Evolutionary conservation across 257 asterid species (phyloP), one percentile per base, ranked within the genome.

Genomic region (Henckelia pumila): DNA sequence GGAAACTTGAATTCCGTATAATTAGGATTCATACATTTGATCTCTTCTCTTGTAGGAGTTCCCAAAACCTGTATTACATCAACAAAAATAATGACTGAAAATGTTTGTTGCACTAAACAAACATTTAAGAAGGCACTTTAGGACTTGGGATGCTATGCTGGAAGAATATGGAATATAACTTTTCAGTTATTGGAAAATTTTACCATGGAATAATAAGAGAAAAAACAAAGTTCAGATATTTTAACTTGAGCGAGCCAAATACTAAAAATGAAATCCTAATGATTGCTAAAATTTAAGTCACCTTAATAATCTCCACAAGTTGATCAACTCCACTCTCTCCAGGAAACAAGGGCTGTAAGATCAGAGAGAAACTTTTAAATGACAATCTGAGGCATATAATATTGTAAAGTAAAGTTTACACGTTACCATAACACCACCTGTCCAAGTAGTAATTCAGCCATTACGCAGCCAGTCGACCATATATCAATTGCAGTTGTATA

Each of bases 321-420:
- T 92, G 98, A 78, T 92, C 98, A 23, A 92, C 98, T 78, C 96
- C 98, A 82, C 96, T 92, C 82, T 92, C 98, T 73, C 98, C 98
- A 11, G 98, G 98, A 82, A 92, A 92, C 75, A 92, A 77, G 66
- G 98, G 98, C 98, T 92, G 93, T 53, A 76, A 71, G 62, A 82
- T 56, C 69, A 71, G 32, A 64, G 64, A 71, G 59, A 66, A 49
- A 68, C 32, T 55, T 81, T 72, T 72, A 76, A 64, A 69, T 9
- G 65, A 60, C 60, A 69, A 23, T 67, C 47, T 20, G 53, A 67
- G 61, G 52, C 52, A 59, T 26, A 64, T 66, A 61, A n/a, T 61
- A 69, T 67, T 35, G 64, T 66, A 62, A 52, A 22, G 49, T 70
- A 37, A 55, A 69, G 29, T 3, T 37, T 25, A 63, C 53, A 71